phyloP scores from a whole-genome alignment of 2,329 filamentous ascomycete genomes.

The Sclerotinia spermophila region DNA sequence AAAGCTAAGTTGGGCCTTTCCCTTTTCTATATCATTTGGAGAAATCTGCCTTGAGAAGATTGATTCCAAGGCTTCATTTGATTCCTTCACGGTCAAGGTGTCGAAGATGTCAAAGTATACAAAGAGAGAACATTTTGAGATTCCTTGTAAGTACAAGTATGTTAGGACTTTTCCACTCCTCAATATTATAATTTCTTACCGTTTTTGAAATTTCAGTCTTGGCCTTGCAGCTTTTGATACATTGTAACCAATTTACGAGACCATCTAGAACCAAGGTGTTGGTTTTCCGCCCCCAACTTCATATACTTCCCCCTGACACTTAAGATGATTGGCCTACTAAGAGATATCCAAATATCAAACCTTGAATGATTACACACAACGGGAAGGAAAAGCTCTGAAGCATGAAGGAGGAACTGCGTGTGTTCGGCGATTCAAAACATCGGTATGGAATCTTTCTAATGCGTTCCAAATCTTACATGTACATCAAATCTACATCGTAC shows the following conservation, averaged over 20 bases:
- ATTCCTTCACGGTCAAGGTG: not conserved
- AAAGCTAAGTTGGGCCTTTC: not conserved
- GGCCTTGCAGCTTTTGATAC: not conserved
- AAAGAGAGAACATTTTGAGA: not conserved
- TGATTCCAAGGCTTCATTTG: not conserved
- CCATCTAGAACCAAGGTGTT: not conserved
- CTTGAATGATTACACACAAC: not conserved
- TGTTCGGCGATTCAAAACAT: not conserved
- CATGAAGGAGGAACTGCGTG: not conserved
- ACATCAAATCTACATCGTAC: not conserved
- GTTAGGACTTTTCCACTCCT: not conserved
- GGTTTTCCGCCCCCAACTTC: conserved; percentile 2
- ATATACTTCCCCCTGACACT: not conserved
- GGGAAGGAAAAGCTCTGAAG: conserved; percentile 12
- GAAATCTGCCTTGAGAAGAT: conserved; percentile 10
- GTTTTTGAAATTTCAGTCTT: not conserved
- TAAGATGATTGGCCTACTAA: not conserved
- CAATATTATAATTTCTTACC: not conserved
- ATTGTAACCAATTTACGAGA: conserved; percentile 6
- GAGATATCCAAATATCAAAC: not conserved
- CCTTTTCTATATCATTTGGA: not conserved
- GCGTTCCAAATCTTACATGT: conserved; percentile 9
- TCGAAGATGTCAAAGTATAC: not conserved
- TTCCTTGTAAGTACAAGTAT: not conserved
- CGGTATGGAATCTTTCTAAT: not conserved